Evolutionary conservation across 495 filamentous ascomycete species (phyloP).

Genomic region (Annulohypoxylon maeteangense): DNA sequence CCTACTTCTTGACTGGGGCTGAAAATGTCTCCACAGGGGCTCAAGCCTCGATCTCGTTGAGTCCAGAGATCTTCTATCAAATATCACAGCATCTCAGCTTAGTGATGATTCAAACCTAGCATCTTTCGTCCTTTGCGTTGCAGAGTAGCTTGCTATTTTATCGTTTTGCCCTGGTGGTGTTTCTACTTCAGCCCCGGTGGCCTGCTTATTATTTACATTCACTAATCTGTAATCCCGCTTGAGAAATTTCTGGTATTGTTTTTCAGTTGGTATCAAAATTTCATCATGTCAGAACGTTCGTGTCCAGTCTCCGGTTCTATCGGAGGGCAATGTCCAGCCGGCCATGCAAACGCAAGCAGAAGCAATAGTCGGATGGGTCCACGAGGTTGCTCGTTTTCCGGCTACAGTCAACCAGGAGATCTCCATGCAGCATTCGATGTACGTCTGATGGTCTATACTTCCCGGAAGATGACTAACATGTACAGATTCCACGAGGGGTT

Average conservation of each 20-base stretch:
- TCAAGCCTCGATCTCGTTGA: constrained; percentile 22
- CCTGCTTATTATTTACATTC: constrained; percentile 25
- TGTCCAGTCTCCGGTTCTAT: constrained; percentile 39
- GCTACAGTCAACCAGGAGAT: constrained; percentile 33
- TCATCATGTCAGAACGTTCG: constrained; percentile 39
- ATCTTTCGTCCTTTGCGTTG: constrained; percentile 4
- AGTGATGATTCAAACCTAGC: background rate
- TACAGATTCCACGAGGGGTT: constrained; percentile 36
- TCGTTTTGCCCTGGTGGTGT: constrained; percentile 35
- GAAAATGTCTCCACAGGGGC: constrained; percentile 22
- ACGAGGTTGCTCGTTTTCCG: constrained; percentile 37
- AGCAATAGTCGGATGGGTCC: constrained; percentile 36
- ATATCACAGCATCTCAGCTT: constrained; percentile 7
- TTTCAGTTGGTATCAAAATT: constrained; percentile 20
- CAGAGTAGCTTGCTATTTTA: constrained; percentile 6
- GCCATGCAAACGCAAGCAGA: constrained; percentile 28
- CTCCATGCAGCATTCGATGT: constrained; percentile 38
- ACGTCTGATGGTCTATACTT: background rate
- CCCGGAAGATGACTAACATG: constrained; percentile 12
- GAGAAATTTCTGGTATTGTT: constrained; percentile 15
- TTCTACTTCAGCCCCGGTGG: constrained; percentile 36
- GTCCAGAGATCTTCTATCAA: constrained; percentile 20
- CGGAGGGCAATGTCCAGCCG: constrained; percentile 31
- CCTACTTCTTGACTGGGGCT: background rate
- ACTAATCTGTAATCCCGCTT: background rate